Base-by-base conservation (phyloP, 1,284 basidiomycete genomes). In the Schizopora paradoxa region DNA sequence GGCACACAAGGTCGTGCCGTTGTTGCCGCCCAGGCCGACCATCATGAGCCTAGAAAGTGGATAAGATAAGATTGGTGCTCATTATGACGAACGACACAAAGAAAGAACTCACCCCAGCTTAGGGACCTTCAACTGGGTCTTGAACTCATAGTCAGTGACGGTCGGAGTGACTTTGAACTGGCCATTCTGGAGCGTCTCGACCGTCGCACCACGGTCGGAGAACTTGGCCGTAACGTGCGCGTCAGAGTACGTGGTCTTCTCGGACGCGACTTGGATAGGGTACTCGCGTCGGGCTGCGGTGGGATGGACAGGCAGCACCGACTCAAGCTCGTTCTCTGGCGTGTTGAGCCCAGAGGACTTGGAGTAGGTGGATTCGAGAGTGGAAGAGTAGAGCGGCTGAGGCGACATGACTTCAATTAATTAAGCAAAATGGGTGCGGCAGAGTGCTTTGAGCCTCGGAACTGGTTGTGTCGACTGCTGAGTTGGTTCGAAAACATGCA, bases 11-110 rank as follows among this genome's bases (percentile, higher is more conserved):
- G 95, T 99, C 46, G 90, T 83, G 50, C 95, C 95, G 64, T 99
- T 99, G 79, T 99, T 99, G 51, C 95, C 95, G 55, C 95, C 95
- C 55, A 94, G 71, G 54, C 95, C 95, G 61, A 98, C 86, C 76
- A 99, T 86, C 88, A 99, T 90, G 56, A 98, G 76, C 51, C 95
- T 95, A 54, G 2, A 40, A 8, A 45, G 40, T 25, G 44, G n/a
- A 44, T 50, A 35, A 40, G 27, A 47, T 51, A 21, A 42, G 42
- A 51, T 52, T 45, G 32, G 29, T n/a, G 16, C 33, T 57, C 51
- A 34, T 14, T 41, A 32, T 40, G 21, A 25, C 35, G 39, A 11
- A 35, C n/a, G 33, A 37, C 50, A 42, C 41, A 48, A 44, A 41
- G 41, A 45, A 44, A 41, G 26, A 45, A 74, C 87, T 54, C 60